A percentile compares a stretch with the other conserved stretches of the same genome.
Conservation (phyloP, 1,284 basidiomycete genomes). For the Butyriboletus pseudospeciosus region DNA sequence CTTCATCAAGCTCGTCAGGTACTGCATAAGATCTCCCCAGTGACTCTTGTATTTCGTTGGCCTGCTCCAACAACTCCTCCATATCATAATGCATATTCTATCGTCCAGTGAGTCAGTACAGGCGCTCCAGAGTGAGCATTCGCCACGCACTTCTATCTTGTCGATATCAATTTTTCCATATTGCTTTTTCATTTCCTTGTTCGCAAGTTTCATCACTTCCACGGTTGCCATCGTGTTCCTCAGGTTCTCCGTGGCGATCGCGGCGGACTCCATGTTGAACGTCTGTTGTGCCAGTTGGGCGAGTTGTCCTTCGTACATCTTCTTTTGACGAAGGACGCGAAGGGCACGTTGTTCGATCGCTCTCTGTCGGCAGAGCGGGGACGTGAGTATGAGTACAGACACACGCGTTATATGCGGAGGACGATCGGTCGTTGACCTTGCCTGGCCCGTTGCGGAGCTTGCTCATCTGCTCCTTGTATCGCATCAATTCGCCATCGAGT, state of each 20-base stretch:
- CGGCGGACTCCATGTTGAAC: slow-evolving; percentile 98
- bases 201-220: slow-evolving; percentile 95
- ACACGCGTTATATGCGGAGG: no score
- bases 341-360: slow-evolving; percentile 96
- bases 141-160: slow-evolving; percentile 85
- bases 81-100: slow-evolving; percentile 95
- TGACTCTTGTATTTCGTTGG: slow-evolving; percentile 96
- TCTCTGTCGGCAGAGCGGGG: slow-evolving; percentile 42
- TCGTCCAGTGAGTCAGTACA: background rate
- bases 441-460: slow-evolving; percentile 93
- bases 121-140: slow-evolving; percentile 14
- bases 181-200: slow-evolving; percentile 95
- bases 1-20: slow-evolving; percentile 97
- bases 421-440: slow-evolving; percentile 56
- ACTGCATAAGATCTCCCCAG: slow-evolving; percentile 93
- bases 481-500: slow-evolving; percentile 86
- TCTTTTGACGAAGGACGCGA: slow-evolving; percentile 91
- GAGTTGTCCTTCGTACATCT: slow-evolving; percentile 93
- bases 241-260: slow-evolving; percentile 94
- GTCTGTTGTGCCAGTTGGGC: slow-evolving; percentile 91
- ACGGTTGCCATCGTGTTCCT: slow-evolving; percentile 99
- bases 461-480: slow-evolving; percentile 96
- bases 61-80: slow-evolving; percentile 96
- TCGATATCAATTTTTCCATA: slow-evolving; percentile 98
- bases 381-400: background rate